These are phyloP conservation scores for Nevesoporus exiguus DNA, from an alignment of 768 basidiomycete genomes.

Conservation along the genomic window DNA sequence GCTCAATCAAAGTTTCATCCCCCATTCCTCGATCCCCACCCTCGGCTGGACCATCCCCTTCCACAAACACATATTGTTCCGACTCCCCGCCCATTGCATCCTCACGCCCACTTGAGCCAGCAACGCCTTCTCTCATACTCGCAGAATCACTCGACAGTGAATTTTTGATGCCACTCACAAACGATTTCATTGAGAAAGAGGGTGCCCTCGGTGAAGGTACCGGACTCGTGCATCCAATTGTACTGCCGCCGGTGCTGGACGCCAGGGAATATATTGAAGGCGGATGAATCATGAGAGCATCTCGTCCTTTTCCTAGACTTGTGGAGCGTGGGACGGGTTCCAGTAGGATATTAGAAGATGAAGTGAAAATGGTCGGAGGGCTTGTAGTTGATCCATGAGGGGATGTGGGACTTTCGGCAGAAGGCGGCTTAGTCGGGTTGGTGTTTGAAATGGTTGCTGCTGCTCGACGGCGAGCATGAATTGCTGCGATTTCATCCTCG, in stretches of 20 bases:
- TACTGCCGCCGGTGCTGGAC: slow-evolving; percentile 2
- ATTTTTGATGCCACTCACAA: slow-evolving; percentile 21
- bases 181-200: slow-evolving; percentile 21
- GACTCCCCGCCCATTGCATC: slow-evolving; percentile 10
- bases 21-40: slow-evolving; percentile 6
- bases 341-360: slow-evolving; percentile 16
- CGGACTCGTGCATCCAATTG: not conserved
- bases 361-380: slow-evolving; percentile 18
- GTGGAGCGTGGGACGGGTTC: slow-evolving; percentile 26
- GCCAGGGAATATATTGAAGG: slow-evolving; percentile 14
- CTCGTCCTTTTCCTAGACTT: slow-evolving; percentile 14
- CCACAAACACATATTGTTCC: slow-evolving; percentile 28
- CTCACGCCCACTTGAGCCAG: not conserved
- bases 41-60: slow-evolving; percentile 14
- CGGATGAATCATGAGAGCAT: slow-evolving; percentile 7
- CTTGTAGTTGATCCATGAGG: slow-evolving; percentile 7
- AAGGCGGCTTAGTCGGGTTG: slow-evolving; percentile 6
- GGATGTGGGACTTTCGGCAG: slow-evolving; percentile 10
- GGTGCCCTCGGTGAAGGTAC: slow-evolving; percentile 17
- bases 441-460: slow-evolving; percentile 11
- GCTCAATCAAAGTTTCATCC: slow-evolving; percentile 21
- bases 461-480: slow-evolving; percentile 41
- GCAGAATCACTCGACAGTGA: slow-evolving; percentile 16
- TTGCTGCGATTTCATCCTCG: slow-evolving; percentile 64
- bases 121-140: slow-evolving; percentile 4